Percentiles rank a stretch among this genome's conserved stretches.
Conservation (phyloP, 2,329 filamentous ascomycete genomes). For the Ophidiomyces ophidiicola region DNA sequence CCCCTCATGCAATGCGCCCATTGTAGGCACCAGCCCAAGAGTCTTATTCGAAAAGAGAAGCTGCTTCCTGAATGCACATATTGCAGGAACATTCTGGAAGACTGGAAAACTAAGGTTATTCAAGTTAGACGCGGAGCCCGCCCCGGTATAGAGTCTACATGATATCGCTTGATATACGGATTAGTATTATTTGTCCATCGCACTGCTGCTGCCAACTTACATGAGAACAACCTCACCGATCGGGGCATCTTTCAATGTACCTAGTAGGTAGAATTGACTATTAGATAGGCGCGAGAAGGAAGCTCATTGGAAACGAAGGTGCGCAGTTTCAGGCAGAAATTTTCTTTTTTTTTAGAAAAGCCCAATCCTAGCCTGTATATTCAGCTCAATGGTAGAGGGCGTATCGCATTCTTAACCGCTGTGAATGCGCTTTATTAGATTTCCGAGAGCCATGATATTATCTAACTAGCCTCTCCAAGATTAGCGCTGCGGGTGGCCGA, state of each 20-base stretch:
- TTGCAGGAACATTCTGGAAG: slow-evolving; percentile 59
- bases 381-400: too few relatives aligned
- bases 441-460: too few relatives aligned
- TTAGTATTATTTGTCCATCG: slow-evolving; percentile 14
- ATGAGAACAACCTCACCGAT: slow-evolving; percentile 18
- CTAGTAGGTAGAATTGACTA: background rate
- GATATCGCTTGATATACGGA: slow-evolving; percentile 7
- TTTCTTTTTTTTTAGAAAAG: too few relatives aligned
- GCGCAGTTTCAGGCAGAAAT: background rate
- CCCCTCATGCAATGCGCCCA: slow-evolving; percentile 91
- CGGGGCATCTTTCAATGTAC: slow-evolving; percentile 25
- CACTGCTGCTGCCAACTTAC: slow-evolving; percentile 15
- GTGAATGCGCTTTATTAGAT: too few relatives aligned
- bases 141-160: slow-evolving; percentile 8
- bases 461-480: too few relatives aligned
- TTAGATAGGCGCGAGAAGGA: background rate
- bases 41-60: slow-evolving; percentile 55
- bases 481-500: too few relatives aligned
- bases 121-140: slow-evolving; percentile 13
- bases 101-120: slow-evolving; percentile 34
- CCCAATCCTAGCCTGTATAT: too few relatives aligned
- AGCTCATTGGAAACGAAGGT: slow-evolving; percentile 1
- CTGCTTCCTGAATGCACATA: slow-evolving; percentile 57
- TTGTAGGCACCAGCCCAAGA: slow-evolving; percentile 85
- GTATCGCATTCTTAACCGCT: too few relatives aligned